Evolutionary conservation across 2,329 filamentous ascomycete genomes (phyloP), one percentile per base, ranked within the genome.

Genomic region (Apiospora phragmitis): DNA sequence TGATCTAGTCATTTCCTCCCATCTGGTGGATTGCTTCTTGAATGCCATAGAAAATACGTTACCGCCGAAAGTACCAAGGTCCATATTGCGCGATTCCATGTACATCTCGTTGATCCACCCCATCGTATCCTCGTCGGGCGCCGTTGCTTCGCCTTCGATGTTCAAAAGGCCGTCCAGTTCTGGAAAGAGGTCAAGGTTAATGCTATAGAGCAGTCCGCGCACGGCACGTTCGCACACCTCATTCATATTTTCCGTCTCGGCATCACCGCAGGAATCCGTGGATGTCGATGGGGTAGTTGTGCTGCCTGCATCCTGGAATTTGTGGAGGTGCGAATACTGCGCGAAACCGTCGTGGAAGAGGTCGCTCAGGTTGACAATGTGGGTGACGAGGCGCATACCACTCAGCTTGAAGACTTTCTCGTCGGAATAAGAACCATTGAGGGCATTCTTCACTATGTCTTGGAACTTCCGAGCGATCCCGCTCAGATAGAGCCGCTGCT

Each of bases 401-500:
- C 1, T 67, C 47, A 0, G 77, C 75, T 0, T 79, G 73, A 24
- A 42, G 49, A 3, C 65, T 8, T 6, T 29, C 21, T 80, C 72
- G 0, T 77, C 74, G 0, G 75, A 75, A 66, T 85, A 85, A 4
- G 81, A 75, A 0, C 76, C 83, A 21, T 83, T 78, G 0, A 85
- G 75, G 0, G 80, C 80, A 1, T 70, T 77, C 11, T 77, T 70
- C 6, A 75, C 79, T 8, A 81, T 73, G 0, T 66, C 66, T 0
- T 77, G 73, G 24, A 82, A 83, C 1, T 72, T 68, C 0, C 69
- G 71, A 0, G 80, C 79, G 2, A 85, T 35, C 2, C 72, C 74
- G 4, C 78, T 79, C 0, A 86, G 69, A 14, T 79, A 83, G 1
- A 75, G 72, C 0, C 82, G 77, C 70, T 85, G 83, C 2, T 79